These are phyloP conservation scores for Paecilomyces sp. DNA, from an alignment of 2,329 filamentous ascomycete species.

Conservation along the genomic window DNA sequence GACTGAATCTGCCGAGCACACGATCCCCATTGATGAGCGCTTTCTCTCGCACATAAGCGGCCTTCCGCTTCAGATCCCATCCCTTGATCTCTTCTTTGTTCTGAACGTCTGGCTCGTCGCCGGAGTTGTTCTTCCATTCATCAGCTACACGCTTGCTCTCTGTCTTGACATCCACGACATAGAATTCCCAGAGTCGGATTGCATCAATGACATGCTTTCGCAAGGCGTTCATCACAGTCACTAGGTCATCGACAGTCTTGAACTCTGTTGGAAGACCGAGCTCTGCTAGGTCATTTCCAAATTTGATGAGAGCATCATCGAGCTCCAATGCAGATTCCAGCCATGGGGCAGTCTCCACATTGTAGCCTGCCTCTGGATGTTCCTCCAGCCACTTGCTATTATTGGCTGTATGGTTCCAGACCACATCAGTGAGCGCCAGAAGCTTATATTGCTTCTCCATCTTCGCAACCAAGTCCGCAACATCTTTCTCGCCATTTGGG, in stretches of 20 bases:
- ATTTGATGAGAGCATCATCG: conserved; percentile 65
- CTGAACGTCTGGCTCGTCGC: conserved; percentile 7
- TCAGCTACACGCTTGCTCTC: conserved; percentile 63
- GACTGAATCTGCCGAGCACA: conserved; percentile 72
- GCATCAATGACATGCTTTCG: conserved; percentile 72
- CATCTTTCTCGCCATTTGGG: conserved; percentile 74
- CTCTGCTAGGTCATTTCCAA: conserved; percentile 53
- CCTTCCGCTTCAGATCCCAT: conserved; percentile 52
- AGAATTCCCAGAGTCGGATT: conserved; percentile 88
- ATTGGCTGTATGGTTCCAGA: conserved; percentile 95
- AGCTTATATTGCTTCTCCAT: conserved; percentile 81
- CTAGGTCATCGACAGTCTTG: conserved; percentile 62
- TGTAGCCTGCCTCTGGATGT: conserved; percentile 94
- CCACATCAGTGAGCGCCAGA: conserved; percentile 87
- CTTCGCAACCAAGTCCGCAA: conserved; percentile 66
- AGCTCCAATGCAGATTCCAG: conserved; percentile 62
- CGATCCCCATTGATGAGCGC: conserved; percentile 65
- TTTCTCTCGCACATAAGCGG: conserved; percentile 56
- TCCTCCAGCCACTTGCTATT: conserved; percentile 92
- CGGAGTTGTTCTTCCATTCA: conserved; percentile 55
- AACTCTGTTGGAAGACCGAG: conserved; percentile 71
- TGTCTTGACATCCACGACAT: conserved; percentile 70
- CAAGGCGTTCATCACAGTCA: conserved; percentile 74
- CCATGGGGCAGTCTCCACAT: conserved; percentile 78
- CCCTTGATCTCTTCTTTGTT: conserved; percentile 38